A percentile compares a stretch with the other conserved stretches of the same genome.
phyloP scores from a whole-genome alignment of 257 asterid species.

The Verbena officinalis region DNA sequence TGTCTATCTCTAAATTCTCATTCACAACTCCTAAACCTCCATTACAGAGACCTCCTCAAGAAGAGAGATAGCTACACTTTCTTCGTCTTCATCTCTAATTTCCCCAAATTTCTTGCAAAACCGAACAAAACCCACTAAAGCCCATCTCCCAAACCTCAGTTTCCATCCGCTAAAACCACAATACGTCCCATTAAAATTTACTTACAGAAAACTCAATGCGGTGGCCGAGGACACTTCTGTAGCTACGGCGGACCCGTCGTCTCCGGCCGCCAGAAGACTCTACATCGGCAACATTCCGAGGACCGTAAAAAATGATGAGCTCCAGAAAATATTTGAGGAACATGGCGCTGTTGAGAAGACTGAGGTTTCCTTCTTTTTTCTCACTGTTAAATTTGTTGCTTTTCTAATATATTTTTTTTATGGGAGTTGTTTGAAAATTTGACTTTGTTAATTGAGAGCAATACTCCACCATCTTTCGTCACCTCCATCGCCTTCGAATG shows the following conservation, averaged over 20 bases:
- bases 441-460: background rate
- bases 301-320: constrained; percentile 69
- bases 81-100: constrained; percentile 50
- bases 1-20: constrained; percentile 5
- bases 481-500: no score
- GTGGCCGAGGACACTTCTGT: constrained; percentile 65
- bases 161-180: constrained; percentile 40
- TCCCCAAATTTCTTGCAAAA: constrained; percentile 48
- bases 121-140: constrained; percentile 37
- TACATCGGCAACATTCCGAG: constrained; percentile 90
- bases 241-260: constrained; percentile 62
- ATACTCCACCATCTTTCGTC: no score
- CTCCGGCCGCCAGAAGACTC: constrained; percentile 61
- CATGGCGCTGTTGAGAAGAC: constrained; percentile 85
- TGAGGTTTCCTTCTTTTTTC: constrained; percentile 47
- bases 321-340: constrained; percentile 68
- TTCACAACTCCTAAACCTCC: constrained; percentile 32
- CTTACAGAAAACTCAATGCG: constrained; percentile 40
- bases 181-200: constrained; percentile 32
- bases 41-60: background rate
- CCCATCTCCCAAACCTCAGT: constrained; percentile 31
- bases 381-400: background rate
- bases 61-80: constrained; percentile 47
- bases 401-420: no score
- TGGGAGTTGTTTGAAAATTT: background rate